Evolutionary conservation across 2,329 filamentous ascomycete species (phyloP).

Genomic region (Aspergillus terreus): DNA sequence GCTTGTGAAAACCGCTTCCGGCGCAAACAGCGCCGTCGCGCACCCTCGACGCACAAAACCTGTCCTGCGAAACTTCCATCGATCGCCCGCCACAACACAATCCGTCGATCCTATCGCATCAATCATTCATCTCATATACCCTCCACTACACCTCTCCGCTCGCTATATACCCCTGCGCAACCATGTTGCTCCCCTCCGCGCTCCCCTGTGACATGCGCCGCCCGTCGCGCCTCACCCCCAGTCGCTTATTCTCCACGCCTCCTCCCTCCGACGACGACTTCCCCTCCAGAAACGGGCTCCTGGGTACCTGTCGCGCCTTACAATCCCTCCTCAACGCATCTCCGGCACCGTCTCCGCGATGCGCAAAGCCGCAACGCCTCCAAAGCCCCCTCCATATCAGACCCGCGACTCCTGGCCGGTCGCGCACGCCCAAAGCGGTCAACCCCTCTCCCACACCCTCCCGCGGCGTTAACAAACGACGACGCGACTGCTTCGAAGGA

Average conservation of each 20-base stretch:
- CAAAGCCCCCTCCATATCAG: conserved; percentile 37
- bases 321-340: conserved; percentile 41
- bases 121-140: conserved; percentile 1
- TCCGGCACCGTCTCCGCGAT: conserved; percentile 34
- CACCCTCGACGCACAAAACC: conserved; percentile 17
- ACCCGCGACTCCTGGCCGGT: conserved; percentile 24
- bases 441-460: conserved; percentile 18
- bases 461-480: conserved; percentile 39
- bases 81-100: conserved; percentile 6
- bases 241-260: conserved; percentile 36
- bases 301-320: conserved; percentile 41
- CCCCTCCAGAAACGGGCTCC: conserved; percentile 34
- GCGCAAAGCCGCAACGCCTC: conserved; percentile 33
- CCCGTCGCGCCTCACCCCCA: conserved; percentile 33
- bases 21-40: conserved; percentile 30
- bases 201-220: conserved; percentile 42
- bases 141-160: background rate
- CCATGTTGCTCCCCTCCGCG: conserved; percentile 45
- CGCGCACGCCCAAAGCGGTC: conserved; percentile 20
- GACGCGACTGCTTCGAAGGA: conserved; percentile 30
- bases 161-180: conserved; percentile 10
- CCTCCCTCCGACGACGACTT: conserved; percentile 34
- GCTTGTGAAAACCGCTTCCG: conserved; percentile 26
- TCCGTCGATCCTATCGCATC: conserved; percentile 7
- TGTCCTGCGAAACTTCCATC: background rate